phyloP scores from a whole-genome alignment of 1,139 yeast species.

The Saccharomyces hybrid region DNA sequence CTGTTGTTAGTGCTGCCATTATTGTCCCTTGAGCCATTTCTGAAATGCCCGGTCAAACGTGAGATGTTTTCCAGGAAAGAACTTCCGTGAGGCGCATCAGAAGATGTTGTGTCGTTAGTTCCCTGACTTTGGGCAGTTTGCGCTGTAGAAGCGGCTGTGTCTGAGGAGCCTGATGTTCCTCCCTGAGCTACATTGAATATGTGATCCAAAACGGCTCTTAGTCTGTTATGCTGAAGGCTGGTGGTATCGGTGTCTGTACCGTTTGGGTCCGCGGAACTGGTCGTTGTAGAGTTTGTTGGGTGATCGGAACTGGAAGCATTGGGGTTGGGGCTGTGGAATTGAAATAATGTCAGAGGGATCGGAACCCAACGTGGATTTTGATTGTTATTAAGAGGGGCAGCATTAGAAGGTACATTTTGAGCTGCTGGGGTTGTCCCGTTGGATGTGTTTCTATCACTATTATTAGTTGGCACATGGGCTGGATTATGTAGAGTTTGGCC shows the following conservation, averaged over 20 bases:
- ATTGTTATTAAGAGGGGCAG: constrained; percentile 3
- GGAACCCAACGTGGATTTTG: constrained; percentile 17
- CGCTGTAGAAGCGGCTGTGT: neutral
- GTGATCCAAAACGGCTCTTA: constrained; percentile 14
- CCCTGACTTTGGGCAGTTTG: neutral
- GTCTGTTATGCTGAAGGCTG: constrained; percentile 11
- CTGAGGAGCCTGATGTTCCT: neutral
- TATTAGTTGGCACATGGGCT: constrained; percentile 3
- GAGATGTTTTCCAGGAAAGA: neutral
- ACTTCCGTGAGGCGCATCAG: neutral
- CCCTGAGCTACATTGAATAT: constrained; percentile 10
- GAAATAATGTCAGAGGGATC: constrained; percentile 12
- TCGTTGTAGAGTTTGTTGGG: neutral
- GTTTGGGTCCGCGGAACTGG: neutral
- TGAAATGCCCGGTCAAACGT: neutral
- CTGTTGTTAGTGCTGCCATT: neutral
- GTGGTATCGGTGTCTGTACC: constrained; percentile 1
- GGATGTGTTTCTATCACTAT: neutral
- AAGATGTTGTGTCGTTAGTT: neutral
- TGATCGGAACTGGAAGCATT: neutral
- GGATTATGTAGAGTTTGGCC: constrained; percentile 1
- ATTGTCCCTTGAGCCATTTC: neutral
- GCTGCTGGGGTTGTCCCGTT: neutral
- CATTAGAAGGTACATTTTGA: constrained; percentile 1
- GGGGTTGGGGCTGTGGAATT: neutral